Evolutionary conservation across 129 eudicot species (phyloP), one percentile per base, ranked within the genome.

Genomic region (Heracleum sosnowskyi): DNA sequence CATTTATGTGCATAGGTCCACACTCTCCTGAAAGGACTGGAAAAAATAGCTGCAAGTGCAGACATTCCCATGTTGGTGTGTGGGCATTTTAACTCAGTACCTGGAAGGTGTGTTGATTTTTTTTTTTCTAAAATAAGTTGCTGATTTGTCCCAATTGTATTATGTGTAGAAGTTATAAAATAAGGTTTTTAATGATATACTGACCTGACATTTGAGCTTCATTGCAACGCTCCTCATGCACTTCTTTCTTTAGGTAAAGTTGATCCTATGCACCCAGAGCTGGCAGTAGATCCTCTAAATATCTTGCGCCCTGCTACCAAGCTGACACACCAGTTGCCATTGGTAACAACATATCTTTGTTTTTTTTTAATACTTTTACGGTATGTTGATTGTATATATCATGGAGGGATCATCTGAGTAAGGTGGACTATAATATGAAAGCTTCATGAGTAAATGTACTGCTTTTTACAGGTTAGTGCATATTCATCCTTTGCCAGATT

Each of bases 41-140:
- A 95, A 79, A 95, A 95, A 82, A 95, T 95, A 72, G 97, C 99
- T 79, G 90, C 91, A 68, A 92, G 97, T 84, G 99, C 97, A 31
- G 96, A 95, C 78, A 95, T 95, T 73, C 99, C 99, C 10, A 95
- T 95, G 99, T 80, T 95, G 81, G 99, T 95, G 17, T 95, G 99
- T 70, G 99, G 99, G 49, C 97, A 95, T 86, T 95, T 95, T 81
- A 92, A 88, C 80, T 91, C 99, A 13, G 81, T 88, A 73, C 97
- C 99, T 74, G 97, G 96, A 80, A 95, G 99, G 99, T 89, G 11
- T 37, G 74, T 82, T 34, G 76, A n/a, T n/a, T n/a, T 4, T 41
- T 2, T 57, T 49, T 26, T 26, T 17, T 2, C 34, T 2, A 29
- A n/a, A 20, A n/a, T 4, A 75, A 28, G 51, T 41, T 35, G 29